phyloP scores from a whole-genome alignment of 78 protist species.

The Bigelowiella natans region DNA sequence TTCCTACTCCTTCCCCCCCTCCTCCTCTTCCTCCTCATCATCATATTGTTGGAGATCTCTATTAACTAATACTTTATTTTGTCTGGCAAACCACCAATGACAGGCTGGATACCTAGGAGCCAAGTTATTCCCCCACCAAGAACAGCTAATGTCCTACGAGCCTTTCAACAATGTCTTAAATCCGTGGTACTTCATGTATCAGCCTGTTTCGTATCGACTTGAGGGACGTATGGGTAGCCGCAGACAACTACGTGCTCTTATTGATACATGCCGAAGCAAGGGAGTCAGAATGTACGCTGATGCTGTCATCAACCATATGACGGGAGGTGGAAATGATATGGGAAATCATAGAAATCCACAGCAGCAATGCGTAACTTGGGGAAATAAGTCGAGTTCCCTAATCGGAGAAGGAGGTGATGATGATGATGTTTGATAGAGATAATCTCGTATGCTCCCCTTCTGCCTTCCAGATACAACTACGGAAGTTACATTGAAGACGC shows the following conservation, averaged over 20 bases:
- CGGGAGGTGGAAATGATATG: conserved; percentile 59
- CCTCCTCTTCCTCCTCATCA: too few relatives aligned
- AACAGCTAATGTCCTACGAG: conserved; percentile 37
- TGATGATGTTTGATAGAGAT: neutral
- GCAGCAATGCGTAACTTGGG: conserved; percentile 40
- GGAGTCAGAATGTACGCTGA: conserved; percentile 17
- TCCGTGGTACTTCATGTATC: conserved; percentile 57
- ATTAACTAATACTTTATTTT: too few relatives aligned
- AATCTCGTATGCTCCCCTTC: too few relatives aligned
- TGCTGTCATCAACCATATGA: conserved; percentile 62
- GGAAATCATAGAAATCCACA: conserved; percentile 14
- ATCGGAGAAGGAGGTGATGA: neutral
- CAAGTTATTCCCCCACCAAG: conserved; percentile 51
- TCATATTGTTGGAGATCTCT: too few relatives aligned
- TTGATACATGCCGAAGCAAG: too few relatives aligned
- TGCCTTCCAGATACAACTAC: conserved; percentile 54
- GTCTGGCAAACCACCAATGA: too few relatives aligned
- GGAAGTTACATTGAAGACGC: neutral
- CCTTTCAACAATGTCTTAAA: conserved; percentile 37
- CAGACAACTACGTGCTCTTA: neutral
- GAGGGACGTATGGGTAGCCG: conserved; percentile 42
- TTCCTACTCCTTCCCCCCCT: too few relatives aligned
- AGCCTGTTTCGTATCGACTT: conserved; percentile 48
- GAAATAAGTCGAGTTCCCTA: conserved; percentile 25
- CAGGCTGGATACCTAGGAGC: too few relatives aligned